Evolutionary conservation across 345 rosid species (phyloP).

Genomic region (Litchi chinensis): DNA sequence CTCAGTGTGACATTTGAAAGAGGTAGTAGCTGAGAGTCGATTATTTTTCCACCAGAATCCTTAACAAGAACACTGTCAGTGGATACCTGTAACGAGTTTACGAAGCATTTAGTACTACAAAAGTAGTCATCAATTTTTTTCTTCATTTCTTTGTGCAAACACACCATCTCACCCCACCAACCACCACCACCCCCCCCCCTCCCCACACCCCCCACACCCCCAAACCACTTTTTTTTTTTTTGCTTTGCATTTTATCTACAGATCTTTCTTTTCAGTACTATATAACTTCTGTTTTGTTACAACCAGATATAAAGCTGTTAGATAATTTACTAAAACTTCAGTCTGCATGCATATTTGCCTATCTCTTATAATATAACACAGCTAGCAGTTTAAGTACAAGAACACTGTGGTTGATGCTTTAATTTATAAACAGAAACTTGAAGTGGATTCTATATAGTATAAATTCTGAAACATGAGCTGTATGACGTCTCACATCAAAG

Average conservation of each 20-base stretch:
- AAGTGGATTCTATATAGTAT: not conserved
- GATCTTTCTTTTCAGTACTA: not conserved
- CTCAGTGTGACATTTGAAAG: conserved; percentile 52
- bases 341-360: not conserved
- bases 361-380: no score
- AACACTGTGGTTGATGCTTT: not conserved
- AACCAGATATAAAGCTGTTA: not conserved
- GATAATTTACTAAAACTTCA: not conserved
- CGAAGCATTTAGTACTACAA: not conserved
- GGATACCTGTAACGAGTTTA: conserved; percentile 55
- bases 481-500: not conserved
- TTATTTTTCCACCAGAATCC: conserved; percentile 68
- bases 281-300: not conserved
- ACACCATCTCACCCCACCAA: no score
- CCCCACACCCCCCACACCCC: no score
- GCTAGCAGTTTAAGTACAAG: not conserved
- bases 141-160: not conserved
- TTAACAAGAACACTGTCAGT: conserved; percentile 53
- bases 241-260: not conserved
- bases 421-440: not conserved
- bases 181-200: no score
- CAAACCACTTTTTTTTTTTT: no score
- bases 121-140: conserved; percentile 6
- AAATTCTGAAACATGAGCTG: not conserved
- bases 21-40: conserved; percentile 83